Evolutionary conservation across 78 protist genomes (phyloP).

Genomic region (Cavenderia fasciculata): DNA sequence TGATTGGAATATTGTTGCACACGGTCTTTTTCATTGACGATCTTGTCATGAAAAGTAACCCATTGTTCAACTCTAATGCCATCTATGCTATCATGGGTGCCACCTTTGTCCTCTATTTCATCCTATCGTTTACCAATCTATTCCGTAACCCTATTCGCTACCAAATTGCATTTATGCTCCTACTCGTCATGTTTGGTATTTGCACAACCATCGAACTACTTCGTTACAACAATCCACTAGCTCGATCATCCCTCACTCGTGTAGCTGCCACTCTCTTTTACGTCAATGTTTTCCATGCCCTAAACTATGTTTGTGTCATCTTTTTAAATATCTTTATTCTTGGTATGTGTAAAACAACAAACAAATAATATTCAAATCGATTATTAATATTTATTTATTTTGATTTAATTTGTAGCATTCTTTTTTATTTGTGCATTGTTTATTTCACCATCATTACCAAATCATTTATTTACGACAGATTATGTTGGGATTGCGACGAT

Average conservation of each 20-base stretch:
- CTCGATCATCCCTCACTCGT: slow-evolving; percentile 48
- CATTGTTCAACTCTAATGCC: neutral
- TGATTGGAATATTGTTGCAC: slow-evolving; percentile 36
- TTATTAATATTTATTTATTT: neutral
- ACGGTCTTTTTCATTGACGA: slow-evolving; percentile 41
- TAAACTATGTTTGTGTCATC: slow-evolving; percentile 13
- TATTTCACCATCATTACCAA: slow-evolving; percentile 25
- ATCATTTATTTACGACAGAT: slow-evolving; percentile 54
- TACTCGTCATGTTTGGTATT: slow-evolving; percentile 34
- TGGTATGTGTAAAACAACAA: slow-evolving; percentile 1
- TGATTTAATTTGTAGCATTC: slow-evolving; percentile 25
- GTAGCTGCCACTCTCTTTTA: slow-evolving; percentile 45
- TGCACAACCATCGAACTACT: slow-evolving; percentile 39
- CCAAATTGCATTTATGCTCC: slow-evolving; percentile 17
- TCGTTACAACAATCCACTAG: slow-evolving; percentile 60
- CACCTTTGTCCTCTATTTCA: slow-evolving; percentile 5
- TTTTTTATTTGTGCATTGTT: slow-evolving; percentile 10
- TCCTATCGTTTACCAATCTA: slow-evolving; percentile 14
- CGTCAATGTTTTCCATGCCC: slow-evolving; percentile 58
- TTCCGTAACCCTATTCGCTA: neutral
- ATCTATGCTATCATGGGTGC: slow-evolving; percentile 45
- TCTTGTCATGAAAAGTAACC: slow-evolving; percentile 9
- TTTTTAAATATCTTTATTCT: slow-evolving; percentile 47
- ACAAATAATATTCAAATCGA: neutral
- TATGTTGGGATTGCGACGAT: slow-evolving; percentile 48